Conservation (phyloP, 805 yeast genomes). For the Saccharomycopsis schoenii region DNA sequence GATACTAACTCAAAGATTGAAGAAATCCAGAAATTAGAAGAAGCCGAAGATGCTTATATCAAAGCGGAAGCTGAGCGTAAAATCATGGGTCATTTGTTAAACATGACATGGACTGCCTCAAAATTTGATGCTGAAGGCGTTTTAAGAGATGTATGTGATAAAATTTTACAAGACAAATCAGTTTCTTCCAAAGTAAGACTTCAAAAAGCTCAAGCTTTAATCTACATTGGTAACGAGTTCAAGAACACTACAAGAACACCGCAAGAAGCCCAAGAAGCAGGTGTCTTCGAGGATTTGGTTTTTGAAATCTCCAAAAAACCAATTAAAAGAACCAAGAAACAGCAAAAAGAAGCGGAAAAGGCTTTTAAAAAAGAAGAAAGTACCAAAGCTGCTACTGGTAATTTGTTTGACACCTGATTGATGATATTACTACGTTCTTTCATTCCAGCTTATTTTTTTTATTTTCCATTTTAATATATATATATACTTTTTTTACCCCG, state of each 20-base stretch:
- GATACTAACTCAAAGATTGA: constrained; percentile 80
- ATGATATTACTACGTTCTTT: no score
- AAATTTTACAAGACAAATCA: constrained; percentile 57
- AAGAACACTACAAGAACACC: constrained; percentile 57
- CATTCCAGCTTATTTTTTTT: background rate
- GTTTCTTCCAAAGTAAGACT: constrained; percentile 53
- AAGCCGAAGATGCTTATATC: constrained; percentile 47
- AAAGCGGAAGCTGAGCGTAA: constrained; percentile 72
- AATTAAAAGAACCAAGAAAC: constrained; percentile 37
- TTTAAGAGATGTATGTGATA: constrained; percentile 74
- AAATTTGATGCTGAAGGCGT: constrained; percentile 75
- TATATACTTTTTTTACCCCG: background rate
- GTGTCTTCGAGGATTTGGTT: constrained; percentile 84
- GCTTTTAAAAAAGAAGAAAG: constrained; percentile 13
- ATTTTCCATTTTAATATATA: background rate
- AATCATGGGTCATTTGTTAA: constrained; percentile 80
- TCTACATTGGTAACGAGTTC: constrained; percentile 63
- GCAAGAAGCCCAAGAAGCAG: constrained; percentile 88
- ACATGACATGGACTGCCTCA: constrained; percentile 94
- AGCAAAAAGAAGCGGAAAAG: constrained; percentile 10
- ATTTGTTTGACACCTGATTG: constrained; percentile 9
- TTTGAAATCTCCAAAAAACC: constrained; percentile 68
- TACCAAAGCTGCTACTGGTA: constrained; percentile 13
- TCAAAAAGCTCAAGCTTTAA: constrained; percentile 71
- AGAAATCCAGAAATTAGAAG: constrained; percentile 65